Percentiles rank a stretch among this genome's conserved stretches.
Conservation (phyloP, 805 yeast species). For the Ogataea siamensis region DNA sequence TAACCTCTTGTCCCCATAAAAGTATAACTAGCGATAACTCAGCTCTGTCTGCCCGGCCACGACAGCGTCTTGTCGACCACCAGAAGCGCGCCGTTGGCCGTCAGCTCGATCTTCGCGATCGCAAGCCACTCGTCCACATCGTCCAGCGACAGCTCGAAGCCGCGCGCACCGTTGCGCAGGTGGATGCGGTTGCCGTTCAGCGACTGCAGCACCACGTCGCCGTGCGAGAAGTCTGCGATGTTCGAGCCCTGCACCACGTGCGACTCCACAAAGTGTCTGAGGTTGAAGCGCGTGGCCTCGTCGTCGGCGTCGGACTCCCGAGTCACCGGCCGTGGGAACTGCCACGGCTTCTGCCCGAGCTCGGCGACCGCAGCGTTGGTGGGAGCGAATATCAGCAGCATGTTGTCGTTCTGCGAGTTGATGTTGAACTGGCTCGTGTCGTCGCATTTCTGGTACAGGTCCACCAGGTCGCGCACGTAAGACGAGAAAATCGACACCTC, state of each 20-base stretch:
- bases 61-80: constrained; percentile 37
- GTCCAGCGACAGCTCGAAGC: constrained; percentile 34
- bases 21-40: constrained; percentile 6
- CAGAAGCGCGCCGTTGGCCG: constrained; percentile 47
- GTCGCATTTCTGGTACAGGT: constrained; percentile 48
- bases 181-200: constrained; percentile 37
- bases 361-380: constrained; percentile 56
- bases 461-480: constrained; percentile 63
- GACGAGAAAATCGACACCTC: constrained; percentile 63
- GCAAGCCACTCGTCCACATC: constrained; percentile 37
- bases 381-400: constrained; percentile 67
- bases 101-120: constrained; percentile 36
- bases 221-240: constrained; percentile 20
- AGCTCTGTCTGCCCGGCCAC: constrained; percentile 33
- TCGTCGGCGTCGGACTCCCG: constrained; percentile 46
- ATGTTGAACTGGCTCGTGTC: constrained; percentile 22
- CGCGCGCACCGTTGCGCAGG: constrained; percentile 37
- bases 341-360: constrained; percentile 70
- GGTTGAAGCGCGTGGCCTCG: constrained; percentile 47
- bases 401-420: constrained; percentile 22
- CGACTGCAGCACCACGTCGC: constrained; percentile 31
- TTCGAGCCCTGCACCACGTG: constrained; percentile 49
- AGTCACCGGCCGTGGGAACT: constrained; percentile 57
- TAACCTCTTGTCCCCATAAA: no score
- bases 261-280: constrained; percentile 55